Evolutionary conservation across 345 rosid genomes (phyloP).

Genomic region (Orychophragmus violaceus): DNA sequence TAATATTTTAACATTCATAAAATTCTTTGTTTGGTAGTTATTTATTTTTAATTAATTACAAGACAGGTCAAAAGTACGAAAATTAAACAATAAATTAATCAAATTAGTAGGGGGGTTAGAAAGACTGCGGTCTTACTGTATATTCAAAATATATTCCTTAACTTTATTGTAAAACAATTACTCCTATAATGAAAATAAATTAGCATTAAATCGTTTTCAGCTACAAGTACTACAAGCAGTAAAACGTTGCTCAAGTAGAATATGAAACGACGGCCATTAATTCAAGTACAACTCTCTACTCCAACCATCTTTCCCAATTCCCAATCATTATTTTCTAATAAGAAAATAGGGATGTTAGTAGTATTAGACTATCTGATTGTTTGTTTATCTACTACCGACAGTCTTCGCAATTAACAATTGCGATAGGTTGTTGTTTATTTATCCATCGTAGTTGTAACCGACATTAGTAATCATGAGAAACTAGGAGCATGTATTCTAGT

Average conservation of each 20-base stretch:
- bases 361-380: no score
- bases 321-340: no score
- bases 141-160: constrained; percentile 9
- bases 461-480: no score
- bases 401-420: no score
- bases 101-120: constrained; percentile 11
- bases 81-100: constrained; percentile 1
- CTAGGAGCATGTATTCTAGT: no score
- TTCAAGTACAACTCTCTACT: not conserved
- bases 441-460: no score
- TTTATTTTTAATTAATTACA: not conserved
- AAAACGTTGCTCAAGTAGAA: no score
- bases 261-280: no score
- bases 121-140: constrained; percentile 30
- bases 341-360: no score
- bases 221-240: no score
- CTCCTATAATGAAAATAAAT: not conserved
- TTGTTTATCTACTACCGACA: no score
- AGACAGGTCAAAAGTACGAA: constrained; percentile 35
- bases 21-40: constrained; percentile 20
- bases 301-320: not conserved
- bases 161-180: constrained; percentile 15
- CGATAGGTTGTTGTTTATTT: no score
- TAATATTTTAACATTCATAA: not conserved
- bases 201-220: not conserved